phyloP scores from a whole-genome alignment of 495 filamentous ascomycete genomes.

The Podospora appendiculata region DNA sequence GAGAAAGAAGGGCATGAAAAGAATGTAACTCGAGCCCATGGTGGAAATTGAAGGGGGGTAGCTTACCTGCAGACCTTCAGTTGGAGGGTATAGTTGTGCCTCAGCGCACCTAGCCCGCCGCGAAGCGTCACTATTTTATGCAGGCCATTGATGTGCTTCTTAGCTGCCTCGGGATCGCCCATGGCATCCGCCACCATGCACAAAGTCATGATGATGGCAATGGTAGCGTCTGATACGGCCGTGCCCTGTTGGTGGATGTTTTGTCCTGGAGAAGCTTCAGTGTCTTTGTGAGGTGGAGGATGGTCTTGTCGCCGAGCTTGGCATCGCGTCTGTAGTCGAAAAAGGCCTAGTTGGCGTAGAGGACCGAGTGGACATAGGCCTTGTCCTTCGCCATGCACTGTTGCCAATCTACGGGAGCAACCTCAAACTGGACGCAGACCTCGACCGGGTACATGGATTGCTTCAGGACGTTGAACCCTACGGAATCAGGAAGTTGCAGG shows the following conservation, averaged over 20 bases:
- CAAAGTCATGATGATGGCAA: constrained; percentile 24
- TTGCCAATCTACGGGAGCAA: constrained; percentile 1
- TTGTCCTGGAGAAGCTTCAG: constrained; percentile 5
- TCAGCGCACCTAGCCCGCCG: constrained; percentile 17
- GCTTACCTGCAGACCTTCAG: constrained; percentile 12
- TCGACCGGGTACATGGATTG: constrained; percentile 7
- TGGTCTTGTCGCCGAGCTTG: background rate
- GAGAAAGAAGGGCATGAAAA: background rate
- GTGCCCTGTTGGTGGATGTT: constrained; percentile 1
- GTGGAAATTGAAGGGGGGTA: background rate
- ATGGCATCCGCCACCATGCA: constrained; percentile 21
- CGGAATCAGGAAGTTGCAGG: background rate
- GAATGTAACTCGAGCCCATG: no score
- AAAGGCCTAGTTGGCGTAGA: constrained; percentile 8
- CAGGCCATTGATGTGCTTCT: constrained; percentile 28
- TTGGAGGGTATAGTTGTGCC: constrained; percentile 9
- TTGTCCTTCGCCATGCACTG: constrained; percentile 10
- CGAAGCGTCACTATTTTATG: constrained; percentile 27
- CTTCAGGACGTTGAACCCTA: constrained; percentile 8
- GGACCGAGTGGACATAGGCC: constrained; percentile 8
- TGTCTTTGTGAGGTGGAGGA: constrained; percentile 5
- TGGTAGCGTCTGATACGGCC: constrained; percentile 18
- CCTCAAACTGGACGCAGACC: constrained; percentile 3
- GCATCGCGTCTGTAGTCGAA: constrained; percentile 3
- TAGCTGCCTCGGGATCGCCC: constrained; percentile 16